Percentiles rank a stretch among this genome's conserved stretches.
Evolutionary conservation across 2,329 filamentous ascomycete genomes (phyloP).

Genomic region (Colletotrichum kahawae): DNA sequence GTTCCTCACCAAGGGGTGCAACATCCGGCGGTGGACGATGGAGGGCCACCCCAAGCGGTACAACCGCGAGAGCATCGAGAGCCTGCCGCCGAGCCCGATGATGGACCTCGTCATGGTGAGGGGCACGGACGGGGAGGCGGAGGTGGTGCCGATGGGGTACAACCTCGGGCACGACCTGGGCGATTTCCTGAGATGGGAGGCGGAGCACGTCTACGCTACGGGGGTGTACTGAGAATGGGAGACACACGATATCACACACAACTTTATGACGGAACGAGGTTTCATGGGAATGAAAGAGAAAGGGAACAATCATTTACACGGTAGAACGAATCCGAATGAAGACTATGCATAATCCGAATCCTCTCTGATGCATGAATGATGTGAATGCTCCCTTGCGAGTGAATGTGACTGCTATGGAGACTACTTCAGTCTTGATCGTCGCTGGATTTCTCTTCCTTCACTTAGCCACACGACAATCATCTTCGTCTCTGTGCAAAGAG

Average conservation of each 20-base stretch:
- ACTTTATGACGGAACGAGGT: not conserved
- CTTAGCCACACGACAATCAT: not conserved
- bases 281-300: not conserved
- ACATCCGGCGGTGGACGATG: constrained; percentile 40
- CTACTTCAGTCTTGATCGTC: not conserved
- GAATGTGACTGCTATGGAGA: not conserved
- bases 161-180: constrained; percentile 64
- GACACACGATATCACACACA: not conserved
- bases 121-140: constrained; percentile 32
- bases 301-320: not conserved
- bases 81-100: constrained; percentile 56
- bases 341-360: not conserved
- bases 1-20: constrained; percentile 31
- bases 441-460: not conserved
- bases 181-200: constrained; percentile 64
- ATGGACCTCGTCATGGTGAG: constrained; percentile 48
- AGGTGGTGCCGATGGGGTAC: constrained; percentile 62
- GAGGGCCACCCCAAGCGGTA: constrained; percentile 38
- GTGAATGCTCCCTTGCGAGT: not conserved
- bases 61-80: constrained; percentile 28
- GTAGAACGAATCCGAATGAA: not conserved
- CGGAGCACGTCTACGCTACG: constrained; percentile 50
- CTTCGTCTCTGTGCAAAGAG: not conserved
- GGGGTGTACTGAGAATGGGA: constrained; percentile 24
- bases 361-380: not conserved